A percentile compares a stretch with the other conserved stretches of the same genome.
These are phyloP conservation scores for Endoconidiophora laricicola DNA, from an alignment of 2,329 filamentous ascomycete genomes.

Conservation along the genomic window DNA sequence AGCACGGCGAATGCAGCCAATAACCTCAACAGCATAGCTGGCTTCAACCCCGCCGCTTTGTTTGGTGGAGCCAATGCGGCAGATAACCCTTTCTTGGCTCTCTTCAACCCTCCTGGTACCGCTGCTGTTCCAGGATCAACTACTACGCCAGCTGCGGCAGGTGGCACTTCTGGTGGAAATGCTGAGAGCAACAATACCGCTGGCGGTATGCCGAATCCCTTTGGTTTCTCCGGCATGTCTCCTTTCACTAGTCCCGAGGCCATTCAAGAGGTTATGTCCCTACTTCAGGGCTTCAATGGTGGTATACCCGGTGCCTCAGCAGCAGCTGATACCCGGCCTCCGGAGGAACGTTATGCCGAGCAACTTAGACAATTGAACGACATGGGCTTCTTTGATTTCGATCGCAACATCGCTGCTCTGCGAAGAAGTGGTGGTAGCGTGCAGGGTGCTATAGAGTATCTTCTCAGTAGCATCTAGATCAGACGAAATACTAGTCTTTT, in stretches of 20 bases:
- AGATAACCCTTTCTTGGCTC: conserved; percentile 27
- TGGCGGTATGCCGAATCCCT: conserved; percentile 4
- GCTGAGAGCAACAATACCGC: conserved; percentile 6
- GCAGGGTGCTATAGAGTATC: conserved; percentile 71
- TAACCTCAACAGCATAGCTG: background rate
- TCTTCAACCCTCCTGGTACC: conserved; percentile 9
- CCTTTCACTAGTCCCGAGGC: conserved; percentile 7
- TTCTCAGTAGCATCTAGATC: conserved; percentile 28
- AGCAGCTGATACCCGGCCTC: conserved; percentile 68
- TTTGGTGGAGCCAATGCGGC: conserved; percentile 14
- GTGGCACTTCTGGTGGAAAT: background rate
- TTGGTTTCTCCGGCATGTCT: background rate
- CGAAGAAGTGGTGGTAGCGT: conserved; percentile 83
- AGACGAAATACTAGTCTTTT: background rate
- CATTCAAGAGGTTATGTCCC: conserved; percentile 8
- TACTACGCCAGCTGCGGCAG: background rate
- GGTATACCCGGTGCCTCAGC: conserved; percentile 21
- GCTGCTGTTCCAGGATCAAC: background rate
- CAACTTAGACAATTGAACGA: conserved; percentile 90
- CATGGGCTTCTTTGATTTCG: conserved; percentile 98
- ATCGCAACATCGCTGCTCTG: conserved; percentile 76
- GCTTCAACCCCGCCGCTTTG: conserved; percentile 14
- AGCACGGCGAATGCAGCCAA: conserved; percentile 16
- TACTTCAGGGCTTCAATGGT: conserved; percentile 2
- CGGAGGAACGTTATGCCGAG: conserved; percentile 81